Evolutionary conservation across 352 stramenopile species (phyloP), one percentile per base, ranked within the genome.

Genomic region (Phytophthora rubi): DNA sequence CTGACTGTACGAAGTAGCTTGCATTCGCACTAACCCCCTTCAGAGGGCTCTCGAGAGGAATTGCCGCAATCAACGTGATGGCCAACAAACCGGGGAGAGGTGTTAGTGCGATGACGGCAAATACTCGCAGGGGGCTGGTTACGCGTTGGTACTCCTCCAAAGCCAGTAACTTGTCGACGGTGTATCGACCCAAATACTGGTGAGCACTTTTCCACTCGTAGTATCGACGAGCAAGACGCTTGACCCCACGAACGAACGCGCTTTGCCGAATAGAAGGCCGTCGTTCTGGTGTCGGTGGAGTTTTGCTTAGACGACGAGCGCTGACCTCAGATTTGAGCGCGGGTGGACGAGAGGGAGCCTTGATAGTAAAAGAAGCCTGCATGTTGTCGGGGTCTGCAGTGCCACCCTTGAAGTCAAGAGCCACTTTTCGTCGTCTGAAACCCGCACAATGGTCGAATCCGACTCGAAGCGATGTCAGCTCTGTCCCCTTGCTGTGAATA

Each of bases 141-240:
- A 54, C 56, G 7, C 54, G 37, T 37, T 68, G 67, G 59, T 76
- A 73, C 21, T 65, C 28, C 23, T 73, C 48, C 18, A 76, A 64
- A n/a, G 59, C 52, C 23, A 69, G 49, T 37, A 76, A 30, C 64
- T 76, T 73, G 30, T 73, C 59, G 23, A 73, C 53, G 0, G 70
- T 70, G 64, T 73, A 76, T 33, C 66, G 66, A 23, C 66, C 66
- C 4, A 73, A 53, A 47, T 70, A 65, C n/a, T 64, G 66, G 18
- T 69, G 66, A 6, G 32, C 28, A 33, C 45, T 73, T 23, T 65
- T 70, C 21, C 52, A 62, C 18, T 68, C 48, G 33, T 77, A 53
- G 52, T 54, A 54, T 42, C 44, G 51, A 59, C 63, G 39, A 28
- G 56, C 23, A 18, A 62, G 21, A 4, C 53, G 53, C n/a, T 18